These are phyloP conservation scores for Gracilaria gracilis DNA, from an alignment of 23 red algal genomes.

Conservation along the genomic window DNA sequence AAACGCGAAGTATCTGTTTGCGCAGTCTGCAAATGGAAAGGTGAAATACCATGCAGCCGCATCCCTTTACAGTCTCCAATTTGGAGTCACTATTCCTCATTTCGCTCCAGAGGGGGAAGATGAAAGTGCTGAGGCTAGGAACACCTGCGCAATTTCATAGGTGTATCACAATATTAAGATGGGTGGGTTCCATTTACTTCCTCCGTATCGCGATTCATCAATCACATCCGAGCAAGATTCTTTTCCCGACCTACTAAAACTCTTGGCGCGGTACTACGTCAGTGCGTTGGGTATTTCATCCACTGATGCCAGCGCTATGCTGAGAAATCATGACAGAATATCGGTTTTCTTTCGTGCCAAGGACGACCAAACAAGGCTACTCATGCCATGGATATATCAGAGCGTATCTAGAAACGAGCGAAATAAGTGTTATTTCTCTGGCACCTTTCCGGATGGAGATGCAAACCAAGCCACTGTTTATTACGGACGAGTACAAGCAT, in stretches of 20 bases:
- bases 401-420: background rate
- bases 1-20: conserved; percentile 18
- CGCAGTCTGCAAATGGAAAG: background rate
- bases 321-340: background rate
- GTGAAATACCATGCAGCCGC: conserved; percentile 10
- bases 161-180: background rate
- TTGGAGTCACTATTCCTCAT: background rate
- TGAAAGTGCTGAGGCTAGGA: background rate
- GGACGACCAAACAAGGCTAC: background rate
- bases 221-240: background rate
- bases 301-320: background rate
- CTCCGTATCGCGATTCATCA: background rate
- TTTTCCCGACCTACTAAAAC: background rate
- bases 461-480: background rate
- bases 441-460: background rate
- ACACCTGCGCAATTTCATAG: too few species aligned
- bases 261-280: background rate
- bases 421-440: background rate
- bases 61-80: background rate
- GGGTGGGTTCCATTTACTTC: background rate
- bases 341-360: background rate
- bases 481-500: background rate
- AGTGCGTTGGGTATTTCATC: background rate
- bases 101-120: background rate
- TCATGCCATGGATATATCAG: background rate